These are phyloP conservation scores for Biscutella laevigata DNA, from an alignment of 441 rosid genomes.

Conservation along the genomic window DNA sequence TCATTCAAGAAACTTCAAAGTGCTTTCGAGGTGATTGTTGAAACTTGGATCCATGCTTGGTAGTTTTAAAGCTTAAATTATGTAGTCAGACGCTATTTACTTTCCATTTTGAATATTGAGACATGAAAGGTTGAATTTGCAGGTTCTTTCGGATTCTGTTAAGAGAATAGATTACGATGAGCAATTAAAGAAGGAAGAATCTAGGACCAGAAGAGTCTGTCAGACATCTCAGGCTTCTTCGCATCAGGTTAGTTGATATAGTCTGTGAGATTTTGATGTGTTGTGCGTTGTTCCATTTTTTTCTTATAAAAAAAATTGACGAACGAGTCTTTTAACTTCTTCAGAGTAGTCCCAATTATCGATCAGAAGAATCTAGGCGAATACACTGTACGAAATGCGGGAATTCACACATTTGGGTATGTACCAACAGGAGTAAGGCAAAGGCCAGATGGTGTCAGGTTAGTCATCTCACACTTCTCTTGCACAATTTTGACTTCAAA, in stretches of 20 bases:
- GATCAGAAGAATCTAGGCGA: constrained; percentile 89
- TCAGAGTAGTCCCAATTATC: constrained; percentile 54
- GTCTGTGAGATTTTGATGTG: constrained; percentile 1
- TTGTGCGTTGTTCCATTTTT: constrained; percentile 5
- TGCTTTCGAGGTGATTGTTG: constrained; percentile 74
- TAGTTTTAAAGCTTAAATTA: neutral
- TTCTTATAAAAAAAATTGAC: neutral
- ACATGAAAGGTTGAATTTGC: constrained; percentile 12
- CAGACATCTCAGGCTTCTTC: constrained; percentile 37
- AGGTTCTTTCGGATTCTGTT: constrained; percentile 83
- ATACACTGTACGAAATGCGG: constrained; percentile 95
- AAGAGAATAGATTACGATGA: constrained; percentile 95
- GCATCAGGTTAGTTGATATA: constrained; percentile 38
- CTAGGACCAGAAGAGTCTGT: constrained; percentile 59
- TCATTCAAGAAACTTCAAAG: constrained; percentile 96
- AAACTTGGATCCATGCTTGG: neutral
- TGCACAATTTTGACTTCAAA: neutral
- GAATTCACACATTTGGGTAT: constrained; percentile 90
- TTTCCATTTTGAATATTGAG: neutral
- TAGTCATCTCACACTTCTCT: constrained; percentile 15
- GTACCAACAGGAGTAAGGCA: constrained; percentile 74
- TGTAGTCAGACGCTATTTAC: neutral
- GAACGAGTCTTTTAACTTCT: neutral
- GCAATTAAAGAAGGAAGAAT: constrained; percentile 78
- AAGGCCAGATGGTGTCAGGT: constrained; percentile 99